These are phyloP conservation scores for Nowakowskiella sp. DNA, from an alignment of 192 early-diverging fungal genomes.

Conservation along the genomic window DNA sequence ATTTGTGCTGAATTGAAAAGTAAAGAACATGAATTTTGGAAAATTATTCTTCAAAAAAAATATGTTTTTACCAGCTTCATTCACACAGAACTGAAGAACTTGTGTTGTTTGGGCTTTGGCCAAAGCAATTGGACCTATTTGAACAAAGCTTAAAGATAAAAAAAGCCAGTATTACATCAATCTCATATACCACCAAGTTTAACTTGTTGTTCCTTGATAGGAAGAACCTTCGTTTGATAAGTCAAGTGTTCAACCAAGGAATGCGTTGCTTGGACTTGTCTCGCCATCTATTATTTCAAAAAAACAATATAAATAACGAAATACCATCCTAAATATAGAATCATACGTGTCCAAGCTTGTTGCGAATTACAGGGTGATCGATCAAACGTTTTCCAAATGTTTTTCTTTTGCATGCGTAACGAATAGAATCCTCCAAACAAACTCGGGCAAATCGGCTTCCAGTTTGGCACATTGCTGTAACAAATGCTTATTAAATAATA, in stretches of 20 bases:
- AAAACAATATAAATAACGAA: not conserved
- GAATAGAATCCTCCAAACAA: conserved; percentile 62
- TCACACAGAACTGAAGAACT: conserved; percentile 64
- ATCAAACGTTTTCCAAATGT: conserved; percentile 61
- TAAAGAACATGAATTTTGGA: too few relatives aligned
- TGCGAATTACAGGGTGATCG: conserved; percentile 66
- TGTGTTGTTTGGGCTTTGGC: conserved; percentile 65
- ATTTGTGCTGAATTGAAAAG: too few relatives aligned
- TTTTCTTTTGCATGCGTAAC: conserved; percentile 57
- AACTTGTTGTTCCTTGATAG: conserved; percentile 28
- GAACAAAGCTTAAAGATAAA: too few relatives aligned
- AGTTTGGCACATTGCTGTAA: conserved; percentile 56
- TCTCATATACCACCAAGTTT: not conserved
- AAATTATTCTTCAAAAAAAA: too few relatives aligned
- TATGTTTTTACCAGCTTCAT: too few relatives aligned
- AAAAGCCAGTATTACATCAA: too few relatives aligned
- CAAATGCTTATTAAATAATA: conserved; percentile 19
- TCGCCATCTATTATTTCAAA: conserved; percentile 51
- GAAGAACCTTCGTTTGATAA: conserved; percentile 52
- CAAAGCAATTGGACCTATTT: conserved; percentile 62
- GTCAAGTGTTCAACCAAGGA: conserved; percentile 61
- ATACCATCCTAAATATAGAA: not conserved
- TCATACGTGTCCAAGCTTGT: conserved; percentile 37
- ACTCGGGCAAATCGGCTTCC: conserved; percentile 71
- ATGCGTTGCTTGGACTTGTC: conserved; percentile 68